Conservation (phyloP, 2,329 filamentous ascomycete species). For the Epichloe baconii region DNA sequence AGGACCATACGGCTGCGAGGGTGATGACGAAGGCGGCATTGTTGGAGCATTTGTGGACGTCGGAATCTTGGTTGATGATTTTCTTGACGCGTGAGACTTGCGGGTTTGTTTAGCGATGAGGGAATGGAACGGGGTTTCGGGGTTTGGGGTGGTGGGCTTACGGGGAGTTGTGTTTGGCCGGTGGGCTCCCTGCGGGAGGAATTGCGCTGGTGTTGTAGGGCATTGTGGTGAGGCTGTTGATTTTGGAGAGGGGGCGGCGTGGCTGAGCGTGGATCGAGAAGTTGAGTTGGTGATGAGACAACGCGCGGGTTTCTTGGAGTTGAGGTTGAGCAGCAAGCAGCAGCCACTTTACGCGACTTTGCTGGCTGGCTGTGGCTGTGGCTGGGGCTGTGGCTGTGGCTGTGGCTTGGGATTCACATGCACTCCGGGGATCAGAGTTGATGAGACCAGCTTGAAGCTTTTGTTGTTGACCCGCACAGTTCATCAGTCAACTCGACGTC, state of each 20-base stretch:
- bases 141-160: constrained; percentile 36
- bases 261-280: neutral
- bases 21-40: constrained; percentile 92
- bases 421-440: too few relatives aligned
- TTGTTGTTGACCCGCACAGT: too few relatives aligned
- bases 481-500: too few relatives aligned
- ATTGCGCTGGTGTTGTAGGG: constrained; percentile 83
- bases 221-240: constrained; percentile 36
- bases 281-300: neutral
- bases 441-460: too few relatives aligned
- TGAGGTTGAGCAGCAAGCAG: neutral
- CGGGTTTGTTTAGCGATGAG: neutral
- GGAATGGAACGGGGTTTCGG: neutral
- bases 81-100: constrained; percentile 95
- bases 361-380: too few relatives aligned
- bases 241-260: neutral
- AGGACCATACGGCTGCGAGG: constrained; percentile 57
- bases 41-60: constrained; percentile 76
- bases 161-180: constrained; percentile 70
- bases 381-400: too few relatives aligned
- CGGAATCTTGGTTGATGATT: constrained; percentile 79
- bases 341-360: neutral
- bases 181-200: constrained; percentile 66
- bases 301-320: neutral
- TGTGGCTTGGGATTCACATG: too few relatives aligned